Evolutionary conservation across 371 early-diverging fungal genomes (phyloP).

Genomic region (Choanephora cucurbitarum): DNA sequence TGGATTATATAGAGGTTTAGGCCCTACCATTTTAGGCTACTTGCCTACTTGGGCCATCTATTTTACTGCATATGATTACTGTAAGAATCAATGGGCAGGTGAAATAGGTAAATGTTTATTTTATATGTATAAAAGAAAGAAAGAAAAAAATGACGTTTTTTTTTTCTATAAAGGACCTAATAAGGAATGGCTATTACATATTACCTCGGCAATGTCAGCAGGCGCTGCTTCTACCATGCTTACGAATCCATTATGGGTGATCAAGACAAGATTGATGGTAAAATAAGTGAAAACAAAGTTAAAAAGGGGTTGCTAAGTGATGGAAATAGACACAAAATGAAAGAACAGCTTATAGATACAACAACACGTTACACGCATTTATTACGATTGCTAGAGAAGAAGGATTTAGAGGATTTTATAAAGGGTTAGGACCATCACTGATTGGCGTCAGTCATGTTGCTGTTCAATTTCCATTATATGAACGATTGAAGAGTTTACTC

Average conservation of each 20-base stretch:
- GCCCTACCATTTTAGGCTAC: conserved; percentile 87
- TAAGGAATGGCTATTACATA: conserved; percentile 68
- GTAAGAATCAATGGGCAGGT: conserved; percentile 48
- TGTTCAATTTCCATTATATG: conserved; percentile 95
- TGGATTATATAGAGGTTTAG: conserved; percentile 90
- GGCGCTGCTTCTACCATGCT: conserved; percentile 76
- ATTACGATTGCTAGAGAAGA: conserved; percentile 67
- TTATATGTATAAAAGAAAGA: too few species aligned
- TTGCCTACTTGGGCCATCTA: conserved; percentile 93
- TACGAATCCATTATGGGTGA: conserved; percentile 96
- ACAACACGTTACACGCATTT: conserved; percentile 73
- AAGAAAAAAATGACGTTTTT: conserved; percentile 25
- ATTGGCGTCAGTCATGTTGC: conserved; percentile 93
- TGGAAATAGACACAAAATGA: conserved; percentile 76
- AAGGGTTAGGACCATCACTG: conserved; percentile 87
- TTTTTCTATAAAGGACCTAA: conserved; percentile 22
- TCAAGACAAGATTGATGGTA: conserved; percentile 91
- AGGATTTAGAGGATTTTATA: conserved; percentile 81
- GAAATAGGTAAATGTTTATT: conserved; percentile 38
- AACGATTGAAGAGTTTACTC: conserved; percentile 74
- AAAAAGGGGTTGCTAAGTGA: too few species aligned
- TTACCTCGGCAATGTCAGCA: conserved; percentile 83
- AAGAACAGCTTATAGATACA: conserved; percentile 69
- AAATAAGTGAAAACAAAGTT: conserved; percentile 64
- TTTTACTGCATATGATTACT: conserved; percentile 78